Evolutionary conservation across 2,329 filamentous ascomycete species (phyloP), one percentile per base, ranked within the genome.

Genomic region (Apiospora arundinis): DNA sequence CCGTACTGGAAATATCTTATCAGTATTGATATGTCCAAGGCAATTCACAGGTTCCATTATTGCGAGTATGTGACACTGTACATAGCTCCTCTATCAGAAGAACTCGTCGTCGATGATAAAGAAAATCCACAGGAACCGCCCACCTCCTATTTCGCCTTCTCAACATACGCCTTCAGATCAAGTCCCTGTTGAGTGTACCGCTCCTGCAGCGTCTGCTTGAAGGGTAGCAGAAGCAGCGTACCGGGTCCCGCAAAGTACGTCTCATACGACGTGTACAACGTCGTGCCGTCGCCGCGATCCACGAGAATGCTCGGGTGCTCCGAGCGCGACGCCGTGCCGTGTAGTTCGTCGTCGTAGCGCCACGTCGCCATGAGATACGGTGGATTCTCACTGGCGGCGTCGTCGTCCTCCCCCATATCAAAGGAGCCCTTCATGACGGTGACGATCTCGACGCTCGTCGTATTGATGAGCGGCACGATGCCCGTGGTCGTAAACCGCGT

Each of bases 221-320:
- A 48, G 12, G 75, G 52, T 11, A 71, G 72, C 11, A 79, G 72
- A 8, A 63, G 37, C 6, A 69, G 71, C 8, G 75, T 76, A 9
- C 70, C 21, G 48, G 74, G 70, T 6, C 74, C 75, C 8, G 73
- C 60, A 60, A 78, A 79, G 56, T 77, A 79, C 23, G 77, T 78
- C 71, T 78, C 77, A 66, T 77, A 79, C 23, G 76, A 78, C 12
- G 78, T 67, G 52, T 77, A 75, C 44, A 74, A 71, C 8, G 78
- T 78, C 18, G 73, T 72, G 3, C 73, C 74, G 32, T 74, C 68
- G 2, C 74, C 76, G n/a, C 72, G 37, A 16, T 74, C 73, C 23
- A 76, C 72, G 23, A 78, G 71, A 18, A 79, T 74, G 25, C 73
- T 75, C 0, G 77, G 75, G 63, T 78, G 77, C 67, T 78, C 77